phyloP scores from a whole-genome alignment of 495 filamentous ascomycete genomes.

The Penicillium cosmopolitanum region DNA sequence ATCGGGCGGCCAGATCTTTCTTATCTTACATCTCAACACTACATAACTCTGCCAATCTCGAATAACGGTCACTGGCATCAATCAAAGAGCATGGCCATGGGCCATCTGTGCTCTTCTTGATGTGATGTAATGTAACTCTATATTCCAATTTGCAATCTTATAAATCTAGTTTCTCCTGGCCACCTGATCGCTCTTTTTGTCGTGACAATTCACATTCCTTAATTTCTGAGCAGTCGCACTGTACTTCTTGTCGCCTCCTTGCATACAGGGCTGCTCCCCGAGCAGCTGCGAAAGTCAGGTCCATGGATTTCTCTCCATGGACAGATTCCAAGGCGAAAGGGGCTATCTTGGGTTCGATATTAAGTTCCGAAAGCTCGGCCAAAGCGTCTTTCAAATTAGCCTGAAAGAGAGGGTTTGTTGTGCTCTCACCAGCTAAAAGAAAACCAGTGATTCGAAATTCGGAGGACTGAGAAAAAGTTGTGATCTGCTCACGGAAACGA shows the following conservation, averaged over 20 bases:
- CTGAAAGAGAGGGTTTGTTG: conserved; percentile 13
- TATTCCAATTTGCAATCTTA: background rate
- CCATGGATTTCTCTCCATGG: background rate
- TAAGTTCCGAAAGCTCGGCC: background rate
- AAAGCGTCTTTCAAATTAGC: conserved; percentile 16
- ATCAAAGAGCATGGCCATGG: too few relatives aligned
- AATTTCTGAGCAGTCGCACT: conserved; percentile 13
- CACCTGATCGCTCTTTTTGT: conserved; percentile 7
- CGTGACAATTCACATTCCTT: conserved; percentile 8
- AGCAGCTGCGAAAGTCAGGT: conserved; percentile 22
- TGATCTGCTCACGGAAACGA: conserved; percentile 11
- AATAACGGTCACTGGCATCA: too few relatives aligned
- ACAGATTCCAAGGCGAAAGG: background rate
- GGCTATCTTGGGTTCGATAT: background rate
- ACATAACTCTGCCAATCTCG: too few relatives aligned
- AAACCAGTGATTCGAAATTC: conserved; percentile 15
- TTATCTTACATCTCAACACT: too few relatives aligned
- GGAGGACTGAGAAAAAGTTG: conserved; percentile 16
- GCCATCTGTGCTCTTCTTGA: too few relatives aligned
- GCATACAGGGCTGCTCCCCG: conserved; percentile 21
- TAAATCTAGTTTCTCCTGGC: background rate
- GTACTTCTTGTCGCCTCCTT: conserved; percentile 23
- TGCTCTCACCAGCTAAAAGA: conserved; percentile 20
- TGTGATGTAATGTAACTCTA: too few relatives aligned
- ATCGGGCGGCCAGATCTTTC: too few relatives aligned